Conservation (phyloP, 2,329 filamentous ascomycete species). For the Elsinoe arachidis region DNA sequence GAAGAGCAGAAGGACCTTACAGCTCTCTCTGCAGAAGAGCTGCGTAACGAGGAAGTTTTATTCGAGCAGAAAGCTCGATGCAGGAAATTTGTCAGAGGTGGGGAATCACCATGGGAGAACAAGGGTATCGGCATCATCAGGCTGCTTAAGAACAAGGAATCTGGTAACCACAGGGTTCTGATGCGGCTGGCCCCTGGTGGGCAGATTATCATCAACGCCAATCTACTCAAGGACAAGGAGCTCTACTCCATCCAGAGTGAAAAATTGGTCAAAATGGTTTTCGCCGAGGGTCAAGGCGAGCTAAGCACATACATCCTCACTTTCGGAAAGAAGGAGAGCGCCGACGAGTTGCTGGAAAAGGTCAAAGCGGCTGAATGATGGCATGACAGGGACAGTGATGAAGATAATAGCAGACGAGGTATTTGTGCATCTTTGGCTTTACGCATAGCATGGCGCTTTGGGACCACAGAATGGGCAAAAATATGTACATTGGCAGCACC, state of each 20-base stretch:
- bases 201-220: constrained; percentile 63
- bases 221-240: constrained; percentile 53
- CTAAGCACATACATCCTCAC: constrained; percentile 64
- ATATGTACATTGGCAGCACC: background rate
- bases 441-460: constrained; percentile 5
- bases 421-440: background rate
- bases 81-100: constrained; percentile 47
- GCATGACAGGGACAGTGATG: background rate
- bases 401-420: background rate
- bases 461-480: background rate
- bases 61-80: constrained; percentile 62
- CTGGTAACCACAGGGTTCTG: constrained; percentile 57
- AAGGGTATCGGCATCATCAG: constrained; percentile 65
- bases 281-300: constrained; percentile 48
- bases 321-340: constrained; percentile 50
- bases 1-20: constrained; percentile 56
- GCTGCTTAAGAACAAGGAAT: constrained; percentile 64
- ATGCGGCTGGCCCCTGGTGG: constrained; percentile 69
- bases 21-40: constrained; percentile 53
- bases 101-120: constrained; percentile 54
- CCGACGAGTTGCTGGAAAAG: constrained; percentile 40
- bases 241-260: constrained; percentile 23
- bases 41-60: constrained; percentile 57
- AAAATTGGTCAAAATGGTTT: constrained; percentile 41
- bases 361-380: constrained; percentile 36